These are phyloP conservation scores for Cyclotella kingstonii DNA, from an alignment of 108 stramenopile genomes.

Conservation along the genomic window DNA sequence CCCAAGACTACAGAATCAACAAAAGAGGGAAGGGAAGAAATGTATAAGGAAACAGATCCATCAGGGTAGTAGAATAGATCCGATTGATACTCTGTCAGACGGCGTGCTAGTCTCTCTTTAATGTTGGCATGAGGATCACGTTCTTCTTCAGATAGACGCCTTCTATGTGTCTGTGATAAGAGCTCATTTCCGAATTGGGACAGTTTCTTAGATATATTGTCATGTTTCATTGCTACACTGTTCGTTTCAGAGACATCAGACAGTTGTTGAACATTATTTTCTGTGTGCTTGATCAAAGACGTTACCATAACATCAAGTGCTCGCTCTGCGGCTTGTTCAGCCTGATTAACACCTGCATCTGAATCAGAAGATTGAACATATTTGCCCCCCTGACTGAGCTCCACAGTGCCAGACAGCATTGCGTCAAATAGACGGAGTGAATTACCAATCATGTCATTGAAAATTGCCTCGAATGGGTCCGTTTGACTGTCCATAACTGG, in stretches of 20 bases:
- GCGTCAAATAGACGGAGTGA: conserved; percentile 13
- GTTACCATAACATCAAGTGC: conserved; percentile 24
- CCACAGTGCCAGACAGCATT: conserved; percentile 2
- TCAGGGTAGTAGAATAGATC: conserved; percentile 29
- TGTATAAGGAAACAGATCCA: conserved; percentile 18
- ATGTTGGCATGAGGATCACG: conserved; percentile 15
- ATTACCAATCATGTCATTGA: conserved; percentile 12
- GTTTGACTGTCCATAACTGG: neutral
- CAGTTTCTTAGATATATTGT: no score
- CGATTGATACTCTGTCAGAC: conserved; percentile 32
- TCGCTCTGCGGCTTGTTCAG: conserved; percentile 17
- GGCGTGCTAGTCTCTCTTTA: conserved; percentile 34
- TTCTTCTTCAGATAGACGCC: conserved; percentile 15
- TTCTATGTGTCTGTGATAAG: conserved; percentile 4
- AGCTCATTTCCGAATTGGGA: conserved; percentile 7
- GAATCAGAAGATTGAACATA: no score
- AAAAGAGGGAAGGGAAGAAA: neutral
- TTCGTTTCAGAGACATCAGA: neutral
- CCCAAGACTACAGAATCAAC: neutral
- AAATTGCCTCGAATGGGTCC: conserved; percentile 1
- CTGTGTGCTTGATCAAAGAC: neutral
- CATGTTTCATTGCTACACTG: neutral
- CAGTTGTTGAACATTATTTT: no score
- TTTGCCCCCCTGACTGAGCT: neutral
- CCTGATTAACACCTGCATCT: no score